Evolutionary conservation across 345 rosid genomes (phyloP), one percentile per base, ranked within the genome.

Genomic region (Psidium friedrichsthalianum): DNA sequence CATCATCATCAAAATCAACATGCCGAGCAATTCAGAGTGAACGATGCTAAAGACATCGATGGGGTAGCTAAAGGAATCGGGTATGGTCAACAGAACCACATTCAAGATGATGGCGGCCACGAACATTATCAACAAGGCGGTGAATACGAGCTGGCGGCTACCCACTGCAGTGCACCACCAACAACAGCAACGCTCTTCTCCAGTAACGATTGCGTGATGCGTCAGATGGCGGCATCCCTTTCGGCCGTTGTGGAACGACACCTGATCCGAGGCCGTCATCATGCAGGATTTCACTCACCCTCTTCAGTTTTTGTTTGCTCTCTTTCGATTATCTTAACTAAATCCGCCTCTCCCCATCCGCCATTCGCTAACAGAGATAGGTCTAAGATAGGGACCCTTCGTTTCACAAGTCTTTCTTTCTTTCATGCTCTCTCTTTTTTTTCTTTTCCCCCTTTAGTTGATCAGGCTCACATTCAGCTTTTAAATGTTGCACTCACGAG

Each of bases 401-500:
- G 47, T 69, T 64, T 64, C 22, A 16, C 78, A 1, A 32, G 11
- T 64, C 78, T 32, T 16, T 59, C 74, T 61, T 29, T 44, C 47
- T 44, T 44, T 44, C 47, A 44, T 44, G 78, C 57, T 78, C 51
- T 85, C 44, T 42, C 5, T 3, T 40, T 40, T 40, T 40, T 40
- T 40, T 40, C n/a, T 55, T 40, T 20, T 53, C 25, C 29, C 11
- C 25, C 58, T 40, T 74, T 24, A 61, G 40, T 51, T 61, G 32
- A 47, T 55, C 51, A 6, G 87, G 86, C 76, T 83, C 54, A 86
- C 84, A 85, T 74, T 76, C 52, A 83, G 88, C 56, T 40, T 74
- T 81, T 82, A 56, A 42, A 83, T 58, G 21, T 15, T 15, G 76
- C 76, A 59, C 49, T 21, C 51, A 76, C 49, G 69, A 69, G 81